Base-by-base conservation (phyloP, 2,329 filamentous ascomycete genomes). In the Hansfordia pulvinata region DNA sequence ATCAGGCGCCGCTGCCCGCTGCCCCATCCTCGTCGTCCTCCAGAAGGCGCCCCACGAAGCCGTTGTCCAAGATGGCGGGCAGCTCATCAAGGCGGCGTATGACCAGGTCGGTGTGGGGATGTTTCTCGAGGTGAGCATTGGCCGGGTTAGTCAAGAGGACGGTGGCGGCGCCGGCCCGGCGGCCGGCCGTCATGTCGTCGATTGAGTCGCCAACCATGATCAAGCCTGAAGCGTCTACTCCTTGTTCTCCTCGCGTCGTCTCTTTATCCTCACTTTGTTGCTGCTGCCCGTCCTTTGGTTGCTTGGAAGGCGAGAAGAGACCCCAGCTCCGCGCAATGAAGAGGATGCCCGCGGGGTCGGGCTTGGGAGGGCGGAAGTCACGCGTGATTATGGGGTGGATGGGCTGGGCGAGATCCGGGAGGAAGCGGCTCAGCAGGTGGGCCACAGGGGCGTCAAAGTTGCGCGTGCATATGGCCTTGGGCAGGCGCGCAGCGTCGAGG, bases 121-220 rank as follows among this genome's bases (percentile, higher is more conserved):
- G 80, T 14, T 69, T 60, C 6, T 63, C 69, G 31, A 93, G 47
- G 36, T 77, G 64, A 29, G 50, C 52, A 46, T 93, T 93, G n/a
- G 67, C 75, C n/a, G 82, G 72, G 43, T 92, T 92, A 10, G 78
- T 65, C 23, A 98, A 59, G 46, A 96, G 47, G n/a, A 96, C 85
- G 0, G 90, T 96, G 18, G 84, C 80, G 2, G 86, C 83, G 1
- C 88, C 88, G 0, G 88, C 88, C 27, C 62, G 64, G 32, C 77
- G 69, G 0, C 90, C 88, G 1, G 88, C 84, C 6, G 77, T 81
- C 72, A 96, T 92, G 47, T 98, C 90, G 49, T 96, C 90, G 29
- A 93, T 72, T 10, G 77, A 85, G 46, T 88, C 81, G 4, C 81
- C 81, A 13, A 76, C 71, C 71, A 76, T 76, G 38, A 74, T 69